Percentiles rank a stretch among this genome's conserved stretches.
Evolutionary conservation across 2,329 filamentous ascomycete species (phyloP).

Genomic region (Xylaria polymorpha): DNA sequence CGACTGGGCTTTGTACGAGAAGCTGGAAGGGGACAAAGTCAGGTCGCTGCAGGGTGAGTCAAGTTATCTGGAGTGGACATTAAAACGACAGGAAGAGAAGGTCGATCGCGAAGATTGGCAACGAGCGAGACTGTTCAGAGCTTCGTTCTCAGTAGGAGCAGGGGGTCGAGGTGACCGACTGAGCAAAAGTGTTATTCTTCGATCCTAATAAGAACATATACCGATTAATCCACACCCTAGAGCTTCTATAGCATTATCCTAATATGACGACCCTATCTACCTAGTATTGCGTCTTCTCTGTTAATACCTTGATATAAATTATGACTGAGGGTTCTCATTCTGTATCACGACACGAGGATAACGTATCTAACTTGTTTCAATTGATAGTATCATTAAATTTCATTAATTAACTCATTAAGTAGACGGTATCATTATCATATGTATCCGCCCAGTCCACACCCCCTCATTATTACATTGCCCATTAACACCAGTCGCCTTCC

Average conservation of each 20-base stretch:
- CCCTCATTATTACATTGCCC: conserved; percentile 34
- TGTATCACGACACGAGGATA: background rate
- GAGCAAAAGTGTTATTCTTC: conserved; percentile 10
- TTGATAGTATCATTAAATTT: conserved; percentile 39
- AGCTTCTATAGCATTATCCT: background rate
- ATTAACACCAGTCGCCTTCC: background rate
- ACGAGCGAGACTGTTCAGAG: conserved; percentile 36
- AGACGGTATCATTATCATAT: conserved; percentile 39
- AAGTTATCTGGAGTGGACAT: conserved; percentile 57
- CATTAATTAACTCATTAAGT: conserved; percentile 45
- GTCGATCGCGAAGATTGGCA: conserved; percentile 45
- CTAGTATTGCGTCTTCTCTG: background rate
- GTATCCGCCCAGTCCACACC: conserved; percentile 25
- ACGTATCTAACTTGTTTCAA: conserved; percentile 26
- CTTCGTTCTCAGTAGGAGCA: conserved; percentile 31
- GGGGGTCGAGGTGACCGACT: conserved; percentile 2
- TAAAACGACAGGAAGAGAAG: conserved; percentile 46
- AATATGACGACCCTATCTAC: background rate
- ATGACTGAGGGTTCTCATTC: background rate
- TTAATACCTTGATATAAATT: background rate
- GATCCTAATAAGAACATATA: conserved; percentile 1
- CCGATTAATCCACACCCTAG: background rate
- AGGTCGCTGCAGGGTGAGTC: conserved; percentile 54
- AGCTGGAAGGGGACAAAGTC: conserved; percentile 57
- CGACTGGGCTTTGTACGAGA: conserved; percentile 65